Percentiles rank a stretch among this genome's conserved stretches.
These are phyloP conservation scores for Wickerhamomyces silvicola DNA, from an alignment of 805 yeast genomes.

Conservation along the genomic window DNA sequence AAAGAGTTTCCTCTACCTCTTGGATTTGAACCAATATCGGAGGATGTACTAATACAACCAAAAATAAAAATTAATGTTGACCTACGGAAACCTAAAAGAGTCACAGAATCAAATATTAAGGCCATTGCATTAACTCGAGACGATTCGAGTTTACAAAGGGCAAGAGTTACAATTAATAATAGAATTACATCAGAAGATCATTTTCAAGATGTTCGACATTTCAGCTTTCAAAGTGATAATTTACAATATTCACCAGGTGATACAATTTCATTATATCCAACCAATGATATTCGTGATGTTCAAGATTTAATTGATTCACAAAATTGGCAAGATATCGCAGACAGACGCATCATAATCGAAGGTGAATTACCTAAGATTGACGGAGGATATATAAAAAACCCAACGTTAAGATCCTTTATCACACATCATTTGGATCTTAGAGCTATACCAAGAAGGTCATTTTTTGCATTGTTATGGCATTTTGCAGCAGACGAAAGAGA, in stretches of 20 bases:
- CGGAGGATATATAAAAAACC: constrained; percentile 53
- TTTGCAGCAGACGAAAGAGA: constrained; percentile 75
- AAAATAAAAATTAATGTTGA: constrained; percentile 24
- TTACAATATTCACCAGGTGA: constrained; percentile 69
- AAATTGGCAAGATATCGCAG: constrained; percentile 70
- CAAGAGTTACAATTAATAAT: constrained; percentile 41
- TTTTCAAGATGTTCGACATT: constrained; percentile 82
- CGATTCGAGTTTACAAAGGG: constrained; percentile 25
- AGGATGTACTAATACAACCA: constrained; percentile 33
- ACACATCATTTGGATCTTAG: constrained; percentile 77
- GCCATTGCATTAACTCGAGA: constrained; percentile 27
- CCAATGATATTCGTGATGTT: constrained; percentile 60
- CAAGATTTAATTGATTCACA: constrained; percentile 59
- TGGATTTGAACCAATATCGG: constrained; percentile 25
- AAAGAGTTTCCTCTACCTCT: constrained; percentile 29
- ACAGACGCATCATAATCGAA: constrained; percentile 37
- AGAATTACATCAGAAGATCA: constrained; percentile 68
- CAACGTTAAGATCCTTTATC: constrained; percentile 68
- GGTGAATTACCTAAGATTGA: constrained; percentile 27
- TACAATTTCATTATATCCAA: constrained; percentile 68
- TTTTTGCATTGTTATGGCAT: constrained; percentile 68
- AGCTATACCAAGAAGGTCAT: constrained; percentile 78
- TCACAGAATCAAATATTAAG: constrained; percentile 23
- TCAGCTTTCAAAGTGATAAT: constrained; percentile 23
- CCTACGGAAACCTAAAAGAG: constrained; percentile 23